Evolutionary conservation across 805 yeast species (phyloP), one percentile per base, ranked within the genome.

Genomic region (Saccharomyces eubayanus): DNA sequence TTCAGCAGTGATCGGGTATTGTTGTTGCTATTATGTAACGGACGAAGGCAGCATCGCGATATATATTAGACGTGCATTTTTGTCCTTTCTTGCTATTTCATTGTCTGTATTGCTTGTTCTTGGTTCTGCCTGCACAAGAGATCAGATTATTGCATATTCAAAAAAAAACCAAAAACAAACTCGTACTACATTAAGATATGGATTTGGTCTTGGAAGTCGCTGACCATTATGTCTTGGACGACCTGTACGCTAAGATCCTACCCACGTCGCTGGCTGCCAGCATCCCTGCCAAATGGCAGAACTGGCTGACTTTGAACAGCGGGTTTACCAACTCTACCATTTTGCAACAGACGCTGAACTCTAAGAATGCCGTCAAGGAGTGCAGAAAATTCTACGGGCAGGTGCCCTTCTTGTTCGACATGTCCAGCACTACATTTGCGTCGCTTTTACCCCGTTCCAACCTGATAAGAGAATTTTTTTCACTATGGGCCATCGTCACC

Each of bases 161-260:
- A 20, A 49, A 24, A 29, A 45, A 27, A 24, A n/a, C 6, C 10
- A 21, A 5, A 16, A 31, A 31, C 12, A 6, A 9, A 36, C 20
- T 36, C 43, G 43, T 36, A 24, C 43, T 36, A 36, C 6, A 36
- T 36, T 36, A 16, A 36, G 43, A 36, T 36, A 92, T 94, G 99
- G 99, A 94, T 85, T 75, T 94, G 65, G 90, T 89, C 27, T 78
- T 94, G 51, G 99, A 94, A 70, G 74, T 82, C 27, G 72, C 76
- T 48, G 99, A 94, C 72, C 77, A 87, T 49, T 87, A 73, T 62
- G 63, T 82, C 29, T 79, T 92, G 50, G 99, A 94, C 73, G 77
- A 75, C 67, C 73, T 81, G 16, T 92, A 90, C 63, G 87, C 97
- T 30, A 72, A 72, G 45, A 57, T 81, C 2, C 73, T 89, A 48